Evolutionary conservation across 148 eudicot genomes (phyloP).

Genomic region (Limonium bicolor): DNA sequence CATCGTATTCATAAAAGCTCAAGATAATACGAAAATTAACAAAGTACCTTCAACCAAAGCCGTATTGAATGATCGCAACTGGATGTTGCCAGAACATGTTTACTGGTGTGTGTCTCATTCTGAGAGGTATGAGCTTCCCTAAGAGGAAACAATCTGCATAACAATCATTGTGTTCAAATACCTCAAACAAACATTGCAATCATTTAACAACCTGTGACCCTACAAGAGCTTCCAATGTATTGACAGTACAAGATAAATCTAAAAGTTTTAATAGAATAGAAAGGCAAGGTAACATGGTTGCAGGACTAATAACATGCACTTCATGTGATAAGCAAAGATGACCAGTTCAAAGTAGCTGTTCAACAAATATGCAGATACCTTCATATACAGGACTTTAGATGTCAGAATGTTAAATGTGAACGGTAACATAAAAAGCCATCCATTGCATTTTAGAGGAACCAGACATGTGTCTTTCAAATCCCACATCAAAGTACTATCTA

Average conservation of each 20-base stretch:
- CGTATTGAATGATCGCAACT: conserved; percentile 60
- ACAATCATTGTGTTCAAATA: conserved; percentile 1
- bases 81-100: conserved; percentile 49
- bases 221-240: no score
- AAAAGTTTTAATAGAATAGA: no score
- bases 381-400: not conserved
- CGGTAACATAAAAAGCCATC: no score
- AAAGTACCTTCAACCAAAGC: conserved; percentile 70
- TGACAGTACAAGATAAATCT: no score
- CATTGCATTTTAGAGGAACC: no score
- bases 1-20: not conserved
- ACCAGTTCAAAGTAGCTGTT: conserved; percentile 1
- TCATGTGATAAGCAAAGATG: no score
- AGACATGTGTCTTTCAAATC: not conserved
- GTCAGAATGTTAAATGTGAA: no score
- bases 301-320: no score
- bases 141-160: conserved; percentile 39
- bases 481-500: not conserved
- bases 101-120: conserved; percentile 22
- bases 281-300: no score
- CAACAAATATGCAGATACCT: not conserved
- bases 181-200: no score
- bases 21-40: not conserved
- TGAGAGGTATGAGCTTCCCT: conserved; percentile 26
- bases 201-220: no score